These are phyloP conservation scores for Blastobotrys apis DNA, from an alignment of 1,139 yeast genomes.

Conservation along the genomic window DNA sequence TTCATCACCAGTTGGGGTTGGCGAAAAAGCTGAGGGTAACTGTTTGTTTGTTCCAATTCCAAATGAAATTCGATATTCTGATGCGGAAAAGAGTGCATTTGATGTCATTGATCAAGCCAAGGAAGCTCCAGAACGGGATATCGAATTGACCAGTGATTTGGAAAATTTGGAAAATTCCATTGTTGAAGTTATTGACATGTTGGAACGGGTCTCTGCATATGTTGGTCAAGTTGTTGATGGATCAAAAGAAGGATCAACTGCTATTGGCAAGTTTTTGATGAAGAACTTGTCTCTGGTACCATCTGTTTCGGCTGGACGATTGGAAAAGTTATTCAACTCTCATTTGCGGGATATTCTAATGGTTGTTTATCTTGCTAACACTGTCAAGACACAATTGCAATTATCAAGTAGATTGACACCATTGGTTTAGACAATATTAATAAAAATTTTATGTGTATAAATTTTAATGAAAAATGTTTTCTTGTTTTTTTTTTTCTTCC, in stretches of 20 bases:
- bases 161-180: constrained; percentile 53
- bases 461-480: background rate
- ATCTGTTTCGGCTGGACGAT: constrained; percentile 53
- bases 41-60: constrained; percentile 79
- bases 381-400: constrained; percentile 81
- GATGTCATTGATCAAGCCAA: constrained; percentile 36
- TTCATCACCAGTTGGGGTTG: constrained; percentile 69
- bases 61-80: constrained; percentile 56
- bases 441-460: background rate
- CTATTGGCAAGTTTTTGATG: constrained; percentile 63
- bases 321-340: constrained; percentile 60
- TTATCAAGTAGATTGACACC: constrained; percentile 72
- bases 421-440: constrained; percentile 31
- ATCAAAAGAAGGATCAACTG: constrained; percentile 40
- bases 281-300: constrained; percentile 61
- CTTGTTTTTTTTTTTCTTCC: background rate
- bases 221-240: constrained; percentile 43
- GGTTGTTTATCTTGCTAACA: constrained; percentile 79
- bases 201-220: constrained; percentile 52
- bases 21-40: constrained; percentile 49
- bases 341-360: constrained; percentile 80
- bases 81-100: constrained; percentile 47
- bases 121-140: constrained; percentile 36
- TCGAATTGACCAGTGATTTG: constrained; percentile 41
- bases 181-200: constrained; percentile 50